A percentile compares a stretch with the other conserved stretches of the same genome.
These are phyloP conservation scores for Fusarium bulbicola DNA, from an alignment of 2,329 filamentous ascomycete genomes.

Conservation along the genomic window DNA sequence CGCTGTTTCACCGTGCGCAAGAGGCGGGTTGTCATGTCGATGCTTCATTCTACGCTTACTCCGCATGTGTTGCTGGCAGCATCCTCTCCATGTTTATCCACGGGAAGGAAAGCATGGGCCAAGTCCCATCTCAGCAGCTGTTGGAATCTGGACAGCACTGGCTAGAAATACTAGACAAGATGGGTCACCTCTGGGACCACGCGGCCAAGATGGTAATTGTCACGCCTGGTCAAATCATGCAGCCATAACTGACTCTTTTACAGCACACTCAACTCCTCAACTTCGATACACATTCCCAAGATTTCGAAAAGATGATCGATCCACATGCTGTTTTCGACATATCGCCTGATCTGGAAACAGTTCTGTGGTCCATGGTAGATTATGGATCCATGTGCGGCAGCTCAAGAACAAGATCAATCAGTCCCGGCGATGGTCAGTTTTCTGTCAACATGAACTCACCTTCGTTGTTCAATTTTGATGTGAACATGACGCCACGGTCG, in stretches of 20 bases:
- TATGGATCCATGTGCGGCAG: not conserved
- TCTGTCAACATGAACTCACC: not conserved
- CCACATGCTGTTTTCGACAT: not conserved
- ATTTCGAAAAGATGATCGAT: not conserved
- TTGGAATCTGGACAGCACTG: not conserved
- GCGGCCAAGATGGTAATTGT: slow-evolving; percentile 16
- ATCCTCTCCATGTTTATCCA: not conserved
- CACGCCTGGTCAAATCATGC: accelerated
- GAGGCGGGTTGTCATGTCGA: not conserved
- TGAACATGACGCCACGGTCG: not conserved
- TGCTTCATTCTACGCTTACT: not conserved
- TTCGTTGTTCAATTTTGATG: not conserved
- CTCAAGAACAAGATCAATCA: not conserved
- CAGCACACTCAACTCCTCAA: not conserved
- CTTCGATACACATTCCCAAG: not conserved
- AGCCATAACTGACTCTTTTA: accelerated
- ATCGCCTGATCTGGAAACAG: not conserved
- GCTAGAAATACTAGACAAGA: not conserved
- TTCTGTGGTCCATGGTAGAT: not conserved
- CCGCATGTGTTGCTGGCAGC: not conserved
- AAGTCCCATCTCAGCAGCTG: not conserved
- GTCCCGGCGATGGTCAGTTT: not conserved
- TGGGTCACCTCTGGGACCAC: slow-evolving; percentile 17
- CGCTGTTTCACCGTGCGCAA: not conserved
- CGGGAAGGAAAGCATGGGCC: not conserved